Evolutionary conservation across 345 rosid species (phyloP).

Genomic region (Balakata baccata): DNA sequence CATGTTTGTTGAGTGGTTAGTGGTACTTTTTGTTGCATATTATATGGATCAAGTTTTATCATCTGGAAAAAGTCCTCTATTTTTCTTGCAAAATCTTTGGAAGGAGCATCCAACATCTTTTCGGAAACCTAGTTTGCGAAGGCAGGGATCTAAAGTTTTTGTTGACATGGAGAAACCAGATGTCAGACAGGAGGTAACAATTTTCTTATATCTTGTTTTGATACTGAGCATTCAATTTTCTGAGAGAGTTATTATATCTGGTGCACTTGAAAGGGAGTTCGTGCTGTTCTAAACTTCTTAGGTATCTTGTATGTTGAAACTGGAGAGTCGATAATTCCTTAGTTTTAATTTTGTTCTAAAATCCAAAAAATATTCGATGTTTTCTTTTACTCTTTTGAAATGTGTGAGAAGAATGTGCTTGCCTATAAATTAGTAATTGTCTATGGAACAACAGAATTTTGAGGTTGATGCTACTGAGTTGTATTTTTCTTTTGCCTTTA

Average conservation of each 20-base stretch:
- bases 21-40: conserved; percentile 58
- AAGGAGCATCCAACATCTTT: conserved; percentile 37
- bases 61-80: conserved; percentile 53
- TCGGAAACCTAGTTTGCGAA: conserved; percentile 50
- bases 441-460: background rate
- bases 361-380: background rate
- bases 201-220: conserved; percentile 9
- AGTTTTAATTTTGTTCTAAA: background rate
- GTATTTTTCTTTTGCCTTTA: background rate
- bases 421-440: background rate
- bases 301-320: background rate
- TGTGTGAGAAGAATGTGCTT: background rate
- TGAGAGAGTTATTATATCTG: background rate
- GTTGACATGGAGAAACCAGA: conserved; percentile 75
- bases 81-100: conserved; percentile 40
- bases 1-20: conserved; percentile 69
- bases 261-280: background rate
- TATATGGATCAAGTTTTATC: conserved; percentile 61
- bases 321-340: background rate
- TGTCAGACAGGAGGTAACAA: conserved; percentile 73
- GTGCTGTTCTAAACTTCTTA: background rate
- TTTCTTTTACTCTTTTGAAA: background rate
- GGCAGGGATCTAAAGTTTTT: conserved; percentile 59
- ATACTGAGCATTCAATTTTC: background rate
- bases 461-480: background rate